Evolutionary conservation across 257 asterid species (phyloP).

Genomic region (Rauvolfia tetraphylla): DNA sequence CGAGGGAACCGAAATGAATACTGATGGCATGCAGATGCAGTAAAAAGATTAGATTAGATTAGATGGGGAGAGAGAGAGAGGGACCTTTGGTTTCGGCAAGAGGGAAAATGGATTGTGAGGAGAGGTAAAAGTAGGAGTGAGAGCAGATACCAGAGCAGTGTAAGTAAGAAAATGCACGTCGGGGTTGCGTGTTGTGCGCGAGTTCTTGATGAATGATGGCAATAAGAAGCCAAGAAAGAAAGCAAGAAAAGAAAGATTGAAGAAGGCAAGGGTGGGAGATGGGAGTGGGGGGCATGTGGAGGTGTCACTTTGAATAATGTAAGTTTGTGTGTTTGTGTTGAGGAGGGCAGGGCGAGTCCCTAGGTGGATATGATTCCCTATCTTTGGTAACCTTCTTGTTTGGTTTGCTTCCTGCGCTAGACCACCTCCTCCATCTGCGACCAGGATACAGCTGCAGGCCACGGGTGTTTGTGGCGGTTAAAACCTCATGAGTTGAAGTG

Average conservation of each 20-base stretch:
- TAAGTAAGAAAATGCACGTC: constrained; percentile 13
- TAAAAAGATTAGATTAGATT: background rate
- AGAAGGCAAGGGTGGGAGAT: background rate
- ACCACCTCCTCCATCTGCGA: constrained; percentile 2
- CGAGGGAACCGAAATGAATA: constrained; percentile 1
- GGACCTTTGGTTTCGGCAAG: constrained; percentile 14
- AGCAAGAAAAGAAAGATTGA: background rate
- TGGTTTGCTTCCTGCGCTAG: background rate
- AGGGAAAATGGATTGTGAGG: constrained; percentile 3
- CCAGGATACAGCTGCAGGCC: background rate
- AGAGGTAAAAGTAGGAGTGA: constrained; percentile 10
- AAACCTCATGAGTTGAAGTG: background rate
- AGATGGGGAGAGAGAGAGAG: background rate
- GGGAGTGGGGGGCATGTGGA: constrained; percentile 5
- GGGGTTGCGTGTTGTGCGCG: constrained; percentile 32
- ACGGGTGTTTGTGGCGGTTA: constrained; percentile 6
- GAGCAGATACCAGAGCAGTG: constrained; percentile 10
- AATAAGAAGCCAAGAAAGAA: background rate
- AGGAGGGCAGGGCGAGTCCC: constrained; percentile 15
- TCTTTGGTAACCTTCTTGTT: constrained; percentile 10
- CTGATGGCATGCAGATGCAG: constrained; percentile 6
- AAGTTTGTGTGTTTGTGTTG: constrained; percentile 7
- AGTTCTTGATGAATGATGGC: constrained; percentile 9
- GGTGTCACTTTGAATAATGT: constrained; percentile 10
- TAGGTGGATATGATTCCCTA: constrained; percentile 22